Conservation (phyloP, 306 rosid species). For the Leucaena leucocephala region DNA sequence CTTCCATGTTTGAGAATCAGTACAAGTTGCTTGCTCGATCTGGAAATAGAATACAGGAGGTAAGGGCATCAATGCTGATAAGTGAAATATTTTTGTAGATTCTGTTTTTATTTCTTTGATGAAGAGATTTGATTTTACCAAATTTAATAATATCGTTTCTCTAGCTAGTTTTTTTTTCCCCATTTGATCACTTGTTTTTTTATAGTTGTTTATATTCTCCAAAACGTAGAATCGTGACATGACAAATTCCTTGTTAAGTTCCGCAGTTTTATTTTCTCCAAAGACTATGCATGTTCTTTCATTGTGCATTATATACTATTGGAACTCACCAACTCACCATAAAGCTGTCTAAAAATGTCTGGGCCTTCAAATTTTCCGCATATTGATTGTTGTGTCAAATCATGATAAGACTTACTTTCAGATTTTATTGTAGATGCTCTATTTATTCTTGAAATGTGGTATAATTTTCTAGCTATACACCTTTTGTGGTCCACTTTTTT, state of each 20-base stretch:
- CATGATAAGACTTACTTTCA: not conserved
- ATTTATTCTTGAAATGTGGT: not conserved
- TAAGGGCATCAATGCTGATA: constrained; percentile 33
- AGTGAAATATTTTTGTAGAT: constrained; percentile 2
- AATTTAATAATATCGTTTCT: constrained; percentile 22
- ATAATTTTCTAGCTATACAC: not conserved
- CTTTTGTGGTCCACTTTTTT: not conserved
- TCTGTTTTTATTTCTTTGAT: constrained; percentile 14
- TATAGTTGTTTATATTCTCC: not conserved
- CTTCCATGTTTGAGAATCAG: constrained; percentile 89
- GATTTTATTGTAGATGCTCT: not conserved
- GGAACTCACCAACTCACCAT: not conserved
- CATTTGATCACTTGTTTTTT: not conserved
- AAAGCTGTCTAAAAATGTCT: not conserved
- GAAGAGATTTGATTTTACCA: constrained; percentile 13
- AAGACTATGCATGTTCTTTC: not conserved
- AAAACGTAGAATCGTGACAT: constrained; percentile 11
- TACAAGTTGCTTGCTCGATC: constrained; percentile 93
- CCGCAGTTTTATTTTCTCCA: not conserved
- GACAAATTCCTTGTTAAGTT: not conserved
- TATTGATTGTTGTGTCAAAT: not conserved
- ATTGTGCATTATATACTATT: not conserved
- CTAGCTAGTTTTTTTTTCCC: not conserved
- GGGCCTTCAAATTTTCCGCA: not conserved
- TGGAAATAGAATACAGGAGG: constrained; percentile 94